Evolutionary conservation across 371 early-diverging fungal species (phyloP), one percentile per base, ranked within the genome.

Genomic region (Mortierella sp.): DNA sequence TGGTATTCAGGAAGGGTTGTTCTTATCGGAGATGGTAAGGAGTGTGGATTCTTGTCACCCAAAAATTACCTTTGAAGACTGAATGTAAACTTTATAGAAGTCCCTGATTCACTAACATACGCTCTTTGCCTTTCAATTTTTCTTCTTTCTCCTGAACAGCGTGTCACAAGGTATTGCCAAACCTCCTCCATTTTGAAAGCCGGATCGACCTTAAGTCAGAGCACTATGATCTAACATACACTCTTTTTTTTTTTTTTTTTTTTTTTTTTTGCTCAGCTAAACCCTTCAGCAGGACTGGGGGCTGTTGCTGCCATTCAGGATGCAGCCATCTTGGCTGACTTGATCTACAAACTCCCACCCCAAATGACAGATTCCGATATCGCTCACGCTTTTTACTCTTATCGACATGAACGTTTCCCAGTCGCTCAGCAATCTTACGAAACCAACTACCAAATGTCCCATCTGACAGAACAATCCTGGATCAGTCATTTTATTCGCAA

Each of bases 281-380:
- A 57, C 21, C 46, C 66, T 7, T 37, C 48, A 2, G 45, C 50
- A 50, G 66, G 66, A 30, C 37, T 37, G 37, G 37, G 37, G 37
- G 72, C 72, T 9, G 72, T 72, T 5, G 66, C 66, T 15, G 72
- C 72, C 1, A 72, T 72, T 23, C 72, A 72, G 19, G 72, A 72
- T 16, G 72, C 72, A 7, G 66, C 62, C 14, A 53, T 66, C 7
- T 51, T 72, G 12, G 46, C 72, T 19, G 66, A 66, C 29, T 48
- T 65, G 3, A 19, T 72, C 15, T 72, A 56, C 44, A 56, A 72
- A 16, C 51, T 72, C 9, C 65, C 64, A 25, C 2, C 45, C 1
- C 14, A 65, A 21, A n/a, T n/a, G n/a, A n/a, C n/a, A n/a, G n/a
- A n/a, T n/a, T n/a, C n/a, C n/a, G 62, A 64, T 18, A 52, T 71